phyloP scores from a whole-genome alignment of 495 filamentous ascomycete genomes.

The Daldinia vernicosa region DNA sequence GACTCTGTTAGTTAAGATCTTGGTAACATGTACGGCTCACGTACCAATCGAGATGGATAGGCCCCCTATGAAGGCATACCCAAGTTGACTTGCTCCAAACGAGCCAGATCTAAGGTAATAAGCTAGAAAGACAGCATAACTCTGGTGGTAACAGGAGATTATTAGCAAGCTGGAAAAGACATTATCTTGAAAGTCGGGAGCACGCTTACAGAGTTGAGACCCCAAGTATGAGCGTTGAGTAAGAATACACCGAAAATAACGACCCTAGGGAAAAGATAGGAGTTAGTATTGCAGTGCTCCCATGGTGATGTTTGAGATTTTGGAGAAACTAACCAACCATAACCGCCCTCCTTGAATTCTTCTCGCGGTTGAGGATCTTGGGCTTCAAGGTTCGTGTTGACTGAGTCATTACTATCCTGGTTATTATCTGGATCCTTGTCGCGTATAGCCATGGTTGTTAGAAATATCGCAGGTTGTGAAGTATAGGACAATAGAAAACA shows the following conservation, averaged over 20 bases:
- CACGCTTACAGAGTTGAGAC: constrained; percentile 62
- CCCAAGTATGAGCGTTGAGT: constrained; percentile 70
- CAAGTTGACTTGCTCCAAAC: constrained; percentile 66
- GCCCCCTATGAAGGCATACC: constrained; percentile 79
- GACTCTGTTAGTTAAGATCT: constrained; percentile 46
- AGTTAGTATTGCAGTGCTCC: constrained; percentile 4
- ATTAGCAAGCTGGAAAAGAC: constrained; percentile 10
- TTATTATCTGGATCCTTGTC: constrained; percentile 7
- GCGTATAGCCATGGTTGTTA: constrained; percentile 21
- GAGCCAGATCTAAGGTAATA: constrained; percentile 70
- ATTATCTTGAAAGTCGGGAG: neutral
- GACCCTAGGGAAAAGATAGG: constrained; percentile 49
- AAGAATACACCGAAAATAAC: constrained; percentile 60
- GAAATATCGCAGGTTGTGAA: neutral
- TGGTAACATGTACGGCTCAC: constrained; percentile 4
- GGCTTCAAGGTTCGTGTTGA: constrained; percentile 3
- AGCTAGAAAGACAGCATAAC: constrained; percentile 76
- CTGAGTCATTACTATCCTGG: constrained; percentile 19
- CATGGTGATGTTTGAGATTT: neutral
- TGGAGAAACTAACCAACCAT: constrained; percentile 52
- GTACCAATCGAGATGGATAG: constrained; percentile 67
- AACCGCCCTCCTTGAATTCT: constrained; percentile 57
- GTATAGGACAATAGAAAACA: neutral
- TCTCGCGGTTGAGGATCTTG: constrained; percentile 22
- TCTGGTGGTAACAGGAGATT: constrained; percentile 43